These are phyloP conservation scores for Crithidia bombi DNA, from an alignment of 208 protist species.

Conservation along the genomic window DNA sequence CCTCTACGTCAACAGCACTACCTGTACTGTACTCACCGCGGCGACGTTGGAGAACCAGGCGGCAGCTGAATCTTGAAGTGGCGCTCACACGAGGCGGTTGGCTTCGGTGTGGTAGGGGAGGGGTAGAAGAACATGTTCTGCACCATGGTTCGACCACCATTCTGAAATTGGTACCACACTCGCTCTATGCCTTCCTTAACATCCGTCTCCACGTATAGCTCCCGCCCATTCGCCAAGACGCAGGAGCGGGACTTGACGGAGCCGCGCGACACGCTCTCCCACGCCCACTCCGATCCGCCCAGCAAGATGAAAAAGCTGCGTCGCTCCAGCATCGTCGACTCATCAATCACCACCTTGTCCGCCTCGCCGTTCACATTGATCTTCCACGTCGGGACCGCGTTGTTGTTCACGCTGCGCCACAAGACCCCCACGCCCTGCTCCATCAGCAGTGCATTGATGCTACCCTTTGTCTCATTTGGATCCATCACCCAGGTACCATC, in stretches of 20 bases:
- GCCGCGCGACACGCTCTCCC: slow-evolving; percentile 41
- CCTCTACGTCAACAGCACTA: too few species aligned
- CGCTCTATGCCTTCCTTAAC: slow-evolving; percentile 47
- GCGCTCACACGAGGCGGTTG: slow-evolving; percentile 38
- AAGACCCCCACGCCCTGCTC: slow-evolving; percentile 54
- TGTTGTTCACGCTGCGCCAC: slow-evolving; percentile 53
- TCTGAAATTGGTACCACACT: slow-evolving; percentile 42
- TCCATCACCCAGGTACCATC: slow-evolving; percentile 55
- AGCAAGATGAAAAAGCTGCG: slow-evolving; percentile 23
- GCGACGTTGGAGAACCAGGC: slow-evolving; percentile 17
- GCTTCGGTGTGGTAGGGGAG: slow-evolving; percentile 13
- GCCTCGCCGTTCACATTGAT: slow-evolving; percentile 33
- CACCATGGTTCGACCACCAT: slow-evolving; percentile 43
- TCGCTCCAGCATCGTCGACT: slow-evolving; percentile 35
- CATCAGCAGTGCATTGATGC: slow-evolving; percentile 42
- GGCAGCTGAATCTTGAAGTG: slow-evolving; percentile 33
- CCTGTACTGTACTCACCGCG: background rate
- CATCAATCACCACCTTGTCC: slow-evolving; percentile 27
- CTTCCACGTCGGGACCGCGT: slow-evolving; percentile 31
- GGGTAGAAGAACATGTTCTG: slow-evolving; percentile 46
- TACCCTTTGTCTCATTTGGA: slow-evolving; percentile 36
- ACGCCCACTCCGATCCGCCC: slow-evolving; percentile 39
- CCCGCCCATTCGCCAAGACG: slow-evolving; percentile 38
- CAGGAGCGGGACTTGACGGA: slow-evolving; percentile 42
- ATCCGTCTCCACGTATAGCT: slow-evolving; percentile 56